Conservation (phyloP, 495 filamentous ascomycete genomes). For the Neurospora terricola region DNA sequence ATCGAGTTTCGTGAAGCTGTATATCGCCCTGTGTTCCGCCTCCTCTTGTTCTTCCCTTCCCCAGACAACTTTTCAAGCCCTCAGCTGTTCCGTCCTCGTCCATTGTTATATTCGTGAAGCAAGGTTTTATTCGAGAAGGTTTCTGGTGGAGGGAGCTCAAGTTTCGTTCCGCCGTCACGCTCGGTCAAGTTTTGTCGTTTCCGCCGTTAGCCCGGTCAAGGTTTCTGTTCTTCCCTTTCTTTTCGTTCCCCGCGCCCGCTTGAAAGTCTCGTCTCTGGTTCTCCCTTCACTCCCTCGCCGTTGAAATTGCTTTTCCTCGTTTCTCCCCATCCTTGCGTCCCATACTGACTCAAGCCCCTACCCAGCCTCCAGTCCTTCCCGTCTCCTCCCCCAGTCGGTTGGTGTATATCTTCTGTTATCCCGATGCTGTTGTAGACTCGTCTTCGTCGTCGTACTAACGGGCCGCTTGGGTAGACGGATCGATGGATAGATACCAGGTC, state of each 20-base stretch:
- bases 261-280: too few species aligned
- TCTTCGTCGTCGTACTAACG: not conserved
- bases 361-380: not conserved
- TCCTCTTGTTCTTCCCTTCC: not conserved
- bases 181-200: not conserved
- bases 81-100: not conserved
- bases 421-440: not conserved
- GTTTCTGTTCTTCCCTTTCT: too few species aligned
- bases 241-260: too few species aligned
- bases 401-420: not conserved
- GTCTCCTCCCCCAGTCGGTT: not conserved
- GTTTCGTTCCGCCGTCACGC: not conserved
- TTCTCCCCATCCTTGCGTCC: too few species aligned
- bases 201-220: too few species aligned
- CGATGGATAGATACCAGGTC: not conserved
- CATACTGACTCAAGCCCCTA: too few species aligned
- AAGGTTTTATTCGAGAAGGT: not conserved
- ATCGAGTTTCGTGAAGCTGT: not conserved
- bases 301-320: too few species aligned
- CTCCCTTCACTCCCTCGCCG: too few species aligned
- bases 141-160: too few species aligned
- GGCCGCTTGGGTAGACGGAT: not conserved
- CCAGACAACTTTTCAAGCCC: not conserved
- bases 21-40: not conserved
- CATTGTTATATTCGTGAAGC: not conserved